Conservation (phyloP, 306 rosid species). For the Acacia acuminata region DNA sequence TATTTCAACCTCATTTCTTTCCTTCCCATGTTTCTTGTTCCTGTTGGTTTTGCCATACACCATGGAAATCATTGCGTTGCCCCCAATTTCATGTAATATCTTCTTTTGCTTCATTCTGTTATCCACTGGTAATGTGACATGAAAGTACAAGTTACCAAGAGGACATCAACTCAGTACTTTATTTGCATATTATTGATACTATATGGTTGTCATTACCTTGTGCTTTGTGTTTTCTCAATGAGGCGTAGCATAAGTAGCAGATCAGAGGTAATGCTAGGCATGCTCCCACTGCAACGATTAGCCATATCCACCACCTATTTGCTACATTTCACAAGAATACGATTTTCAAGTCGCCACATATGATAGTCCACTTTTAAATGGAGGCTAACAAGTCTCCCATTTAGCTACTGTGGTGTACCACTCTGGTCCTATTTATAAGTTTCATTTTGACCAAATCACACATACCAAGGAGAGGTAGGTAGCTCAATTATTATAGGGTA, state of each 20-base stretch:
- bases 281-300: conserved; percentile 21
- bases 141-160: background rate
- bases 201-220: conserved; percentile 17
- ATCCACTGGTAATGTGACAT: conserved; percentile 12
- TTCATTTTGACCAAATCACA: too few relatives aligned
- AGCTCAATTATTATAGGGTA: too few relatives aligned
- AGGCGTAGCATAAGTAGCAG: conserved; percentile 7
- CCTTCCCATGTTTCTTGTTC: background rate
- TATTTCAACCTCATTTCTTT: conserved; percentile 22
- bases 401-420: background rate
- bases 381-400: background rate
- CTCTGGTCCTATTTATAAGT: too few relatives aligned
- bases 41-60: conserved; percentile 3
- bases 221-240: conserved; percentile 15
- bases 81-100: conserved; percentile 26
- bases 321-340: conserved; percentile 9
- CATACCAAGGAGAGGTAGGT: too few relatives aligned
- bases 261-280: background rate
- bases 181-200: background rate
- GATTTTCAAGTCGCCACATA: background rate
- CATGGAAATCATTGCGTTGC: conserved; percentile 12
- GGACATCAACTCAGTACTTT: background rate
- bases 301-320: conserved; percentile 41
- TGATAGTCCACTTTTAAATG: background rate
- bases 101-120: conserved; percentile 6